Percentiles rank a stretch among this genome's conserved stretches.
phyloP scores from a whole-genome alignment of 1,284 basidiomycete species.

The Coniferiporia sulphurascens region DNA sequence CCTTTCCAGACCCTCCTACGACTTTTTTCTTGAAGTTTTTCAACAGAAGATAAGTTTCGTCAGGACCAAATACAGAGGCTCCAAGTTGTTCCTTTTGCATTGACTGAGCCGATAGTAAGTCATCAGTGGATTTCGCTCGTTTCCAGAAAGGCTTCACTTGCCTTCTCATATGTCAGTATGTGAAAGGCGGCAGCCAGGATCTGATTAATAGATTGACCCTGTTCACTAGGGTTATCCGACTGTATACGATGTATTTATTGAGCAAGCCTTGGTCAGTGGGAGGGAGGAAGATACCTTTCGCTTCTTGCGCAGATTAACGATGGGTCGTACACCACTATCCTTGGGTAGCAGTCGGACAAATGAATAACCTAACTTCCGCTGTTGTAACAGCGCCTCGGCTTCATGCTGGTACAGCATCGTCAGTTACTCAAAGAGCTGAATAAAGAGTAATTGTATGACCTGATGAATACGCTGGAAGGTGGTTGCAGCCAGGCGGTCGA shows the following conservation, averaged over 20 bases:
- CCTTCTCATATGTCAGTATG: constrained; percentile 85
- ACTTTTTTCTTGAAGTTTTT: constrained; percentile 66
- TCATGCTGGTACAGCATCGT: constrained; percentile 41
- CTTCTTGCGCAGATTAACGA: constrained; percentile 84
- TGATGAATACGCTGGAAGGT: constrained; percentile 62
- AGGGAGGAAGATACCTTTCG: constrained; percentile 31
- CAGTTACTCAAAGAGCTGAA: background rate
- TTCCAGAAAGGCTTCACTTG: constrained; percentile 25
- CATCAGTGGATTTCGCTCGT: background rate
- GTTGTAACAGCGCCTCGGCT: constrained; percentile 57
- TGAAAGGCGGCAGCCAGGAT: constrained; percentile 80
- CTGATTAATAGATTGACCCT: constrained; percentile 77
- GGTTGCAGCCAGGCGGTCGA: constrained; percentile 62
- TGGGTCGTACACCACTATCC: constrained; percentile 90
- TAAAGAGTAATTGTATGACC: constrained; percentile 30
- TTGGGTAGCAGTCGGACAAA: constrained; percentile 91
- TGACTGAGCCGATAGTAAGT: constrained; percentile 39
- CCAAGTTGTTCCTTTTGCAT: constrained; percentile 64
- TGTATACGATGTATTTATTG: constrained; percentile 26
- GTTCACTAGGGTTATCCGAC: constrained; percentile 1
- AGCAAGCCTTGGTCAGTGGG: background rate
- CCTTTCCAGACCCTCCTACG: constrained; percentile 36
- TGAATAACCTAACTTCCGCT: constrained; percentile 75
- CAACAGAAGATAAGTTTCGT: constrained; percentile 74
- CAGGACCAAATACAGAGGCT: constrained; percentile 77